Evolutionary conservation across 2,329 filamentous ascomycete genomes (phyloP).

Genomic region (Botryotinia convoluta): DNA sequence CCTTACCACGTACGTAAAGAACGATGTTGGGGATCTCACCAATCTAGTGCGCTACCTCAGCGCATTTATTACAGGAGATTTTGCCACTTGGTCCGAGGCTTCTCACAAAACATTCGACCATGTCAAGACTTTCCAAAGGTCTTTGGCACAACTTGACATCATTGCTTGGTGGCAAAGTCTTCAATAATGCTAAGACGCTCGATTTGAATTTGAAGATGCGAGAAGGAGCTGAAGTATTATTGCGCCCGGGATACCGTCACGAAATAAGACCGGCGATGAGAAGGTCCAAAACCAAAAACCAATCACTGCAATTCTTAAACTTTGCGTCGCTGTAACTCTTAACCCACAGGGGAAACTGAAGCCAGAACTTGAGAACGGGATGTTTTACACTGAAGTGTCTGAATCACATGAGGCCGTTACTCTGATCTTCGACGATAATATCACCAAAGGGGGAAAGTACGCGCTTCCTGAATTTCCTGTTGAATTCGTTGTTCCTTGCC

Average conservation of each 20-base stretch:
- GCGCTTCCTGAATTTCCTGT: neutral
- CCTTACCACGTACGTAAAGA: neutral
- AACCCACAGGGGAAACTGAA: neutral
- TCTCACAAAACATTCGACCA: neutral
- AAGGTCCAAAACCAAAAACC: neutral
- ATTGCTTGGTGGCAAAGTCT: neutral
- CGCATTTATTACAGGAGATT: neutral
- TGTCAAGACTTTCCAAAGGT: neutral
- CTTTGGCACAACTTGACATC: neutral
- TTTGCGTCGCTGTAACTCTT: neutral
- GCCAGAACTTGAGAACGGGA: neutral
- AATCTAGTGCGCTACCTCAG: neutral
- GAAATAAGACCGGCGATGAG: neutral
- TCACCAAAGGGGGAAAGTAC: neutral
- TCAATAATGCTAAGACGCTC: neutral
- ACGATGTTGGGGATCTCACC: neutral
- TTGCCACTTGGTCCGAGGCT: neutral
- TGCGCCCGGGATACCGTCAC: neutral
- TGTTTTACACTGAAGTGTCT: neutral
- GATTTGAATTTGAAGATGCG: neutral
- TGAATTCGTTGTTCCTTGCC: neutral
- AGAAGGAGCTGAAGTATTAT: neutral
- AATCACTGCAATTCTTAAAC: neutral
- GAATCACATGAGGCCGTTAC: too few species aligned
- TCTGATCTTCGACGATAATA: neutral